Conservation (phyloP, 257 asterid species). For the Petrea volubilis region DNA sequence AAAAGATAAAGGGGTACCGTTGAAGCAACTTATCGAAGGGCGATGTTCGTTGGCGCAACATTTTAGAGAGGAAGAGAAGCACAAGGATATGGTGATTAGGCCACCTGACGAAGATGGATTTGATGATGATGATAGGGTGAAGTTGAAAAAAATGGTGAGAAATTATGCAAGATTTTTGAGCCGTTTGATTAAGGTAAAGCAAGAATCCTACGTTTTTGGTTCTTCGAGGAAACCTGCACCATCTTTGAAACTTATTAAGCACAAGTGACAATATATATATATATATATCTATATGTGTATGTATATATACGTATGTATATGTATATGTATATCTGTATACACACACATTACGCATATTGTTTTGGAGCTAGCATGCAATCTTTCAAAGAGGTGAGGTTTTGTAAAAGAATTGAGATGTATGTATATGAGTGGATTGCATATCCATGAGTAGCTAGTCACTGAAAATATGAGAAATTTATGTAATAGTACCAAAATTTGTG, state of each 20-base stretch:
- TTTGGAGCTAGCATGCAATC: conserved; percentile 15
- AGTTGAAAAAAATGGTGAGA: conserved; percentile 39
- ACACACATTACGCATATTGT: neutral
- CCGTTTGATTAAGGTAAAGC: conserved; percentile 60
- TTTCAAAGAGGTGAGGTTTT: neutral
- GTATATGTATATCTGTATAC: neutral
- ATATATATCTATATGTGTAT: neutral
- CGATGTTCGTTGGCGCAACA: conserved; percentile 46
- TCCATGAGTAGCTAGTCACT: neutral
- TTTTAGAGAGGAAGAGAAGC: conserved; percentile 49
- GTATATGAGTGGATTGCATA: neutral
- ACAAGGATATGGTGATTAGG: conserved; percentile 31
- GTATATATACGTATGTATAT: neutral
- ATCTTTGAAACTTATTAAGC: conserved; percentile 26
- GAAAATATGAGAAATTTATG: neutral
- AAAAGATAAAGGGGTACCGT: conserved; percentile 32
- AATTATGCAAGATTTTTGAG: conserved; percentile 40
- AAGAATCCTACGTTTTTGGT: conserved; percentile 25
- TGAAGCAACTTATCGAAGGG: conserved; percentile 48
- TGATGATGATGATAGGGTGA: conserved; percentile 27
- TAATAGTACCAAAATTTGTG: neutral
- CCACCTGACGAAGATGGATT: conserved; percentile 22
- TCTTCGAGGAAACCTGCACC: conserved; percentile 35
- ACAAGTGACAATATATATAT: conserved; percentile 8
- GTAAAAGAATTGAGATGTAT: no score